Base-by-base conservation (phyloP, 495 filamentous ascomycete species). In the Amorphotheca resinae region DNA sequence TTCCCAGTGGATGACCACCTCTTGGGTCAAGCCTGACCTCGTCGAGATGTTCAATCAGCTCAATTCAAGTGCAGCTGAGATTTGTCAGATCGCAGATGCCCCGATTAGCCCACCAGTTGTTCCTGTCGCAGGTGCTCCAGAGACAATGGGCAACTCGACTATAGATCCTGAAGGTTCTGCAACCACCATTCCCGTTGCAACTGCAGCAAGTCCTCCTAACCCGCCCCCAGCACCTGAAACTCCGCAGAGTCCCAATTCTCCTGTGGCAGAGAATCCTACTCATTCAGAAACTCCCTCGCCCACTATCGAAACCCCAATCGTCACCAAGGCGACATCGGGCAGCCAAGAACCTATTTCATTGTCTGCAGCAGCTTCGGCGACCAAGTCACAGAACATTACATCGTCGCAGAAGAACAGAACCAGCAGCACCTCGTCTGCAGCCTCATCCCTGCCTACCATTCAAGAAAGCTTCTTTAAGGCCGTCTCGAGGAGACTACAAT, bases 391-490 rank as follows among this genome's bases (percentile, higher is more conserved):
- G 22, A 33, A 25, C 16, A 44, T 49, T 7, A 56, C 53, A 9
- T 33, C 39, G 31, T 33, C 45, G 2, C 26, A 49, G 11, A 53
- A 52, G 37, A 55, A 42, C 28, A 61, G 61, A 41, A 56, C 57
- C 1, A 48, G 44, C 21, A 73, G 57, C 46, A 45, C 64, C 22
- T 45, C 55, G 1, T 54, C 68, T 6, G 64, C 74, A 9, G 59
- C 65, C 33, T 72, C 80, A 15, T 60, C 85, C 2, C 76, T 73
- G 14, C 88, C 89, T 9, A 87, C 86, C 0, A 89, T 86, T 3
- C 91, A 98, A 63, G 91, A 95, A 59, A 87, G 81, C 6, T 96
- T 98, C 64, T 98, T 95, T 72, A 96, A 96, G 61, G 85, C 85
- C 5, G 79, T 98, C 3, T 83, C 86, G 47, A 94, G 95, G 58